Base-by-base conservation (phyloP, 1,284 basidiomycete species). In the Puccinia novopanici region DNA sequence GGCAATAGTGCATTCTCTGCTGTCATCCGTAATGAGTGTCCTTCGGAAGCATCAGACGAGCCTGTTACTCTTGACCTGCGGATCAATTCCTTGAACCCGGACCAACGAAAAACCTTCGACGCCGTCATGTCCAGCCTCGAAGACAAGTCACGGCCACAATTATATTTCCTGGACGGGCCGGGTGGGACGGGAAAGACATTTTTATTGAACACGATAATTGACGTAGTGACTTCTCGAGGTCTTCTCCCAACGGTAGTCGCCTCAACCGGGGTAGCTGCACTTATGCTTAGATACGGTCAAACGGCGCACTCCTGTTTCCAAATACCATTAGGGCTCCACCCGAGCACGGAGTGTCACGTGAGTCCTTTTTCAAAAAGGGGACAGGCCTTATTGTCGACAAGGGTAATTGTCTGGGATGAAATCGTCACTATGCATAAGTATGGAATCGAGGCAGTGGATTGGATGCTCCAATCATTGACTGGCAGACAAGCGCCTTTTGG, bases 151-250 rank as follows among this genome's bases (percentile, higher is more conserved):
- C n/a, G n/a, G n/a, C n/a, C n/a, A n/a, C n/a, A 45, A 45, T 8
- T 45, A 15, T 0, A 89, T 82, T 89, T 89, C 81, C 78, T 89
- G 12, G 83, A 88, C 80, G 88, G 65, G 83, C 86, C 45, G 15
- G 88, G 87, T 67, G 88, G 88, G 0, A 87, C 86, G 81, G 88
- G 88, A 2, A 90, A 89, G 81, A 89, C 88, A 0, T 89, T 86
- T 84, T 57, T 89, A 0, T 87, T 87, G 81, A 88, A 87, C 12
- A 86, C 87, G 0, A 81, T 89, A 59, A 86, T 86, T 76, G 63
- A 84, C 75, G 45, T 45, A 45, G 45, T 45, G 45, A 45, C 15
- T 45, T n/a, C n/a, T n/a, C n/a, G n/a, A 61, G 24, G 89, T 2
- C 83, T 84, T 22, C 75, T 81, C 15, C 77, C 84, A 45, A 83